Conservation (phyloP, 2,329 filamentous ascomycete species). For the Calonectria pauciramosa region DNA sequence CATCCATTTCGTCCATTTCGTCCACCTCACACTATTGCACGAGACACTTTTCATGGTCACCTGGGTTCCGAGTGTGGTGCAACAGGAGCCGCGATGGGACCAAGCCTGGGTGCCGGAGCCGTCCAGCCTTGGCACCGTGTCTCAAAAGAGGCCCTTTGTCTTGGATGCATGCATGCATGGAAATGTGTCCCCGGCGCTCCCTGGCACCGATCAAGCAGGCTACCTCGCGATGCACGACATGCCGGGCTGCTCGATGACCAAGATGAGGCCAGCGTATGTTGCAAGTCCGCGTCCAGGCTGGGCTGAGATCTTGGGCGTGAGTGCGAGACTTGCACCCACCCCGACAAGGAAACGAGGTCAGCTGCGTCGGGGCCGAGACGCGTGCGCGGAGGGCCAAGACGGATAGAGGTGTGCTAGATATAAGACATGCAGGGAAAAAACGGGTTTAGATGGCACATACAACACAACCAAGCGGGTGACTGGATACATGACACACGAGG, state of each 20-base stretch:
- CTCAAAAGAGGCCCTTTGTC: slow-evolving; percentile 39
- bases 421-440: slow-evolving; percentile 23
- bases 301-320: slow-evolving; percentile 14
- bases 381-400: slow-evolving; percentile 11
- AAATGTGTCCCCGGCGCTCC: slow-evolving; percentile 6
- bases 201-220: slow-evolving; percentile 35
- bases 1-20: slow-evolving; percentile 15
- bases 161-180: slow-evolving; percentile 36
- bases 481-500: background rate
- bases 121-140: slow-evolving; percentile 45
- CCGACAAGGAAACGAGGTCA: slow-evolving; percentile 14
- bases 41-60: slow-evolving; percentile 44
- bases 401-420: slow-evolving; percentile 15
- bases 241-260: background rate
- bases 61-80: slow-evolving; percentile 40
- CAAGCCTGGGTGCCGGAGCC: slow-evolving; percentile 37
- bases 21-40: slow-evolving; percentile 26
- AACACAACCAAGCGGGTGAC: background rate
- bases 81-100: slow-evolving; percentile 40
- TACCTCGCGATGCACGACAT: slow-evolving; percentile 31
- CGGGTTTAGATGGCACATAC: slow-evolving; percentile 1
- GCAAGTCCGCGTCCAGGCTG: background rate
- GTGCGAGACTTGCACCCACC: background rate
- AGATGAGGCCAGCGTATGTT: background rate
- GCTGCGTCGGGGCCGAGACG: slow-evolving; percentile 16